Evolutionary conservation across 768 basidiomycete genomes (phyloP), one percentile per base, ranked within the genome.

Genomic region (Leccinum arenicola): DNA sequence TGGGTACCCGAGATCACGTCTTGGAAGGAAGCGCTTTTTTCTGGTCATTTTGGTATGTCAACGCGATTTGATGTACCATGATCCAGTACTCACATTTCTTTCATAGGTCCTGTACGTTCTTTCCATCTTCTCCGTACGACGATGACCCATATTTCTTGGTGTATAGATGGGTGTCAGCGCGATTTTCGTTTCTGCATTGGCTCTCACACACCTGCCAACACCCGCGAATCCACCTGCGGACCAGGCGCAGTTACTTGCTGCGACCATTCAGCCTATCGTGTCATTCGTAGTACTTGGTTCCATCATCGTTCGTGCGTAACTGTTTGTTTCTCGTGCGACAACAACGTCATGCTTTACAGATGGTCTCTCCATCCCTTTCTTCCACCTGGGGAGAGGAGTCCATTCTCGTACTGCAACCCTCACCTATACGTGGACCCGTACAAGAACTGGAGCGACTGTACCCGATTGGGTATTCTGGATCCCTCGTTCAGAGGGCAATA

Each of bases 101-200:
- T 23, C 25, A 58, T 55, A 84, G 85, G 84, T 48, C 84, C 85
- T 54, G 85, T 84, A 61, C 65, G 83, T 74, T 51, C 38, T 35
- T 52, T 12, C 36, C 14, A 9, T 4, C 25, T 60, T 35, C 55
- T 51, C 27, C 6, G 29, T 29, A 17, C 15, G 1, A 31, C 12
- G 23, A 54, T 52, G 45, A 55, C 38, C 6, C 15, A 50, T 43
- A 11, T 38, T 51, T 12, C 14, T 43, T 40, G 25, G 1, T 57
- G 58, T 60, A 6, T 73, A 93, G 80, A 95, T 97, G 91, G 95
- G 95, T 54, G 94, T 97, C 23, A 86, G 89, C 0, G 89, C 96
- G 6, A 78, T 98, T 49, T 99, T 98, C 71, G 88, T 98, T 56
- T 86, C 89, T 10, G 87, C 85, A 0, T 73, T 93, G 27, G 91